Conservation (phyloP, 139 green algal genomes). For the Chlorella sp. region DNA sequence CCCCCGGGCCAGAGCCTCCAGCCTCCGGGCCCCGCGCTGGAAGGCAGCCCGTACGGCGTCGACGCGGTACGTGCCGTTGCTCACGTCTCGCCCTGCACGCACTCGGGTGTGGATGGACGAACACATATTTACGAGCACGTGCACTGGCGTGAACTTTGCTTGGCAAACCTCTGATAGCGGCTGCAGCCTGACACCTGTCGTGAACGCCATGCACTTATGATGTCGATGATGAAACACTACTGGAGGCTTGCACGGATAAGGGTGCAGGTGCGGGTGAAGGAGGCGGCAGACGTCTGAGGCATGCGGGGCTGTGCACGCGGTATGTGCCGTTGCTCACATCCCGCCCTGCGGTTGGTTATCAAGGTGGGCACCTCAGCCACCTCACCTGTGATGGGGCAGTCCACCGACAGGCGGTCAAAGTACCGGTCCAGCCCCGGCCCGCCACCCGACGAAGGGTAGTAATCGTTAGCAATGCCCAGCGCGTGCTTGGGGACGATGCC, state of each 20-base stretch:
- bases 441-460: too few species aligned
- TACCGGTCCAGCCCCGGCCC: not conserved
- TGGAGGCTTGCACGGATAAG: too few species aligned
- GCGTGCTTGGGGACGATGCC: slow-evolving; percentile 37
- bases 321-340: slow-evolving; percentile 43
- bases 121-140: too few species aligned
- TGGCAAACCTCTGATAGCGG: not conserved
- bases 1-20: slow-evolving; percentile 39
- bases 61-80: slow-evolving; percentile 43
- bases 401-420: slow-evolving; percentile 37
- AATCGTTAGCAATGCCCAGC: slow-evolving; percentile 25
- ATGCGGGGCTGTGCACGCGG: slow-evolving; percentile 42
- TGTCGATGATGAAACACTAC: not conserved
- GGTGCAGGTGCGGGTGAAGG: too few species aligned
- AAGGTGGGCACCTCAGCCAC: not conserved
- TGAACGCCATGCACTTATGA: not conserved
- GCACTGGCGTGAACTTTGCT: too few species aligned
- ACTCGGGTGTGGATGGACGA: too few species aligned
- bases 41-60: slow-evolving; percentile 29
- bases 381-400: slow-evolving; percentile 40
- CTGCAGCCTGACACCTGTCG: too few species aligned
- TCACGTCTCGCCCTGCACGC: slow-evolving; percentile 42
- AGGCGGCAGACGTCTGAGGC: too few species aligned
- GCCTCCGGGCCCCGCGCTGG: slow-evolving; percentile 23
- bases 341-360: slow-evolving; percentile 24